Conservation (phyloP, 2,329 filamentous ascomycete species). For the Hypomyces perniciosus region DNA sequence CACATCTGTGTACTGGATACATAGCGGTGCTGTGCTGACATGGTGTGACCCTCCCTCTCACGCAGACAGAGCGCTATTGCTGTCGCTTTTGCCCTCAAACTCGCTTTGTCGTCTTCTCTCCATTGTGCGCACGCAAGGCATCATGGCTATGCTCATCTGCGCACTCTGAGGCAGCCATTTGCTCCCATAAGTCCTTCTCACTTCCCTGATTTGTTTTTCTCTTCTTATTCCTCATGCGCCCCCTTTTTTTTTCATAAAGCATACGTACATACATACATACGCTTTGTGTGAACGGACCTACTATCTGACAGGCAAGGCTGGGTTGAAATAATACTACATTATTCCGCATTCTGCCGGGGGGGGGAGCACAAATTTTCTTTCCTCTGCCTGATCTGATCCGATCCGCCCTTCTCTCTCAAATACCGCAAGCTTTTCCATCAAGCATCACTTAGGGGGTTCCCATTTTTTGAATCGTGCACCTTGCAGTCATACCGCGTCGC, state of each 20-base stretch:
- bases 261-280: not conserved
- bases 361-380: constrained; percentile 1
- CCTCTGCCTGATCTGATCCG: not conserved
- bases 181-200: not conserved
- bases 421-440: not conserved
- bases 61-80: not conserved
- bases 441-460: not conserved
- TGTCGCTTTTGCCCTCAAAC: not conserved
- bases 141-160: constrained; percentile 9
- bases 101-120: not conserved
- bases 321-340: constrained; percentile 12
- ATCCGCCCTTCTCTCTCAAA: not conserved
- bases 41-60: constrained; percentile 10
- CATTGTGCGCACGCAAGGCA: constrained; percentile 1
- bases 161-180: constrained; percentile 6
- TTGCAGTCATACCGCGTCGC: constrained; percentile 5
- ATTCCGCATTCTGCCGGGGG: constrained; percentile 14
- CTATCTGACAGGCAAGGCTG: constrained; percentile 10
- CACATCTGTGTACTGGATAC: constrained; percentile 2
- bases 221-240: not conserved
- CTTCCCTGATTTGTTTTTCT: not conserved
- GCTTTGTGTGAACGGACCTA: constrained; percentile 12
- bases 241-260: not conserved
- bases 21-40: constrained; percentile 2
- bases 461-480: constrained; percentile 1